Evolutionary conservation across 768 basidiomycete genomes (phyloP), one percentile per base, ranked within the genome.

Genomic region (Ramaria sp.): DNA sequence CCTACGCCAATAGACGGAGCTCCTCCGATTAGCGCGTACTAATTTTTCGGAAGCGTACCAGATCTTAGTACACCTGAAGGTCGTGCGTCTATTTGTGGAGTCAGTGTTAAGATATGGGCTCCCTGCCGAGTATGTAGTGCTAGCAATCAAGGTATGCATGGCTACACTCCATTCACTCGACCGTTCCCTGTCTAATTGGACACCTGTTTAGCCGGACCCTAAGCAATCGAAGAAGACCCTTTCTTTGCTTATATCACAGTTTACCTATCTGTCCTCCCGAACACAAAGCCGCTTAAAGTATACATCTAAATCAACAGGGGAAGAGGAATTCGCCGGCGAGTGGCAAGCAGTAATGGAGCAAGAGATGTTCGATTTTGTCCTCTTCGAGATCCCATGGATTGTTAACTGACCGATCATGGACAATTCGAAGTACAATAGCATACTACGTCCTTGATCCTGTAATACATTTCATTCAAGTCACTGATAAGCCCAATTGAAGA

Each of bases 41-140:
- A 97, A 95, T 69, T 99, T 98, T 67, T 94, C 93, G 0, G 96
- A 99, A 71, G 83, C 93, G 5, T 92, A 93, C 71, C 90, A 98
- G 66, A 75, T 95, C 50, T 75, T 97, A 18, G 88, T 94, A 0
- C 96, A 98, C 64, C 74, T 98, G 61, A 98, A 98, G 69, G 77
- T 95, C 48, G 69, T 96, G 15, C 83, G 91, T 9, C 72, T 96
- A 15, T 98, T 94, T 62, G 83, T 95, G 20, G 96, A 99, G 70
- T 93, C 90, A 55, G 94, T 97, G 18, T 76, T 99, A 41, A 78
- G 95, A 61, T 98, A 97, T 66, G 96, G 96, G 51, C 73, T 97
- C 9, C 96, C 96, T 3, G 90, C 94, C 1, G 84, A 89, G 61
- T 99, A 95, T 66, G 71, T 78, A 24, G 93, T 87, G 2, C 70